Percentiles rank a stretch among this genome's conserved stretches.
phyloP scores from a whole-genome alignment of 768 basidiomycete genomes.

The Leccinum imitatum region DNA sequence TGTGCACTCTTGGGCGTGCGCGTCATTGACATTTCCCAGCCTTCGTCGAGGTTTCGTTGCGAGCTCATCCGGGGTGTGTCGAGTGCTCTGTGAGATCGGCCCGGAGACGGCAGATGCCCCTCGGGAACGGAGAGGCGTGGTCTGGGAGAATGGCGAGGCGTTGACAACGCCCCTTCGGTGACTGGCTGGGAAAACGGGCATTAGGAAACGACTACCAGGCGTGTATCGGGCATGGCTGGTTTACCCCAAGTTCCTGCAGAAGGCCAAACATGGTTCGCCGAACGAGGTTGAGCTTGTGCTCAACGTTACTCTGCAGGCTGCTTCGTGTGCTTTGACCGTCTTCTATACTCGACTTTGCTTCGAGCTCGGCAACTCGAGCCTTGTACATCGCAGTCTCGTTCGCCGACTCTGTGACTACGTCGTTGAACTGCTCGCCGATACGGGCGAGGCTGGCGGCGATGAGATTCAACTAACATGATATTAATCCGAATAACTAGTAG shows the following conservation, averaged over 20 bases:
- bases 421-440: conserved; percentile 34
- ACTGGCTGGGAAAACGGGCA: conserved; percentile 11
- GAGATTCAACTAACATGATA: conserved; percentile 20
- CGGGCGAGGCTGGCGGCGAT: conserved; percentile 27
- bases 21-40: conserved; percentile 43
- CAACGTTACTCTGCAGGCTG: conserved; percentile 35
- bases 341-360: conserved; percentile 28
- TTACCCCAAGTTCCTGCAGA: conserved; percentile 42
- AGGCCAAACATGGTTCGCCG: conserved; percentile 43
- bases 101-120: conserved; percentile 5
- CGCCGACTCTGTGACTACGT: conserved; percentile 18
- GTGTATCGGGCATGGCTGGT: background rate
- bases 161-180: conserved; percentile 19
- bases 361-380: conserved; percentile 38
- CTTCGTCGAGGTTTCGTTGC: conserved; percentile 16
- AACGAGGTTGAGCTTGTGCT: conserved; percentile 34
- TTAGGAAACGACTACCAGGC: conserved; percentile 1
- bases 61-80: conserved; percentile 2
- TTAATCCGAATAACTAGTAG: background rate
- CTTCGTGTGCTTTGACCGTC: conserved; percentile 29
- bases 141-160: conserved; percentile 13
- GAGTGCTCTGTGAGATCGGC: conserved; percentile 9
- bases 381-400: conserved; percentile 24
- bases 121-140: background rate
- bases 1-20: conserved; percentile 38